Percentiles rank a stretch among this genome's conserved stretches.
phyloP scores from a whole-genome alignment of 1,284 basidiomycete genomes.

The Malassezia furfur region DNA sequence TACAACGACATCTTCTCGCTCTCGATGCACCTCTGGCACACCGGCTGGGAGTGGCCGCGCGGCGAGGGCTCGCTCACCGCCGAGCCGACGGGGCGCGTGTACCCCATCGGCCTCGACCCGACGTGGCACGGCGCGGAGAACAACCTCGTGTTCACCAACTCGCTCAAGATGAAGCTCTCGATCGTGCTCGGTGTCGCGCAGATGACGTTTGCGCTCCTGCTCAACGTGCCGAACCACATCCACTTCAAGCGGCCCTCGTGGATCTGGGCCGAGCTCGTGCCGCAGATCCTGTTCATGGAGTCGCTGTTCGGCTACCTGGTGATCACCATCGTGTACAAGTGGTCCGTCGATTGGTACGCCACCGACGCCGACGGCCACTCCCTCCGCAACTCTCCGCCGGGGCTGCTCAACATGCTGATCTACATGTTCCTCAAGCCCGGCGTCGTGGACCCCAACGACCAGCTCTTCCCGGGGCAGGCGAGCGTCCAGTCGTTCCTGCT shows the following conservation, averaged over 20 bases:
- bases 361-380: constrained; percentile 53
- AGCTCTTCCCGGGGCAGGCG: constrained; percentile 80
- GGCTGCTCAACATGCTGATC: constrained; percentile 57
- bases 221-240: constrained; percentile 89
- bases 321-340: constrained; percentile 92
- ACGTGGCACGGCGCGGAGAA: constrained; percentile 93
- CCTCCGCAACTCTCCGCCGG: constrained; percentile 60
- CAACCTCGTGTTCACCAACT: constrained; percentile 85
- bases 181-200: constrained; percentile 93
- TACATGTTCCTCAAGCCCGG: constrained; percentile 48
- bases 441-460: constrained; percentile 57
- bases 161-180: constrained; percentile 99
- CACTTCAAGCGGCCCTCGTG: constrained; percentile 77
- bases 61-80: constrained; percentile 32
- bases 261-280: constrained; percentile 88
- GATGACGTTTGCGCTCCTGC: constrained; percentile 94
- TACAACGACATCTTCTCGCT: constrained; percentile 99
- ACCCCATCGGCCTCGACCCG: constrained; percentile 90
- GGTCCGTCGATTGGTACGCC: constrained; percentile 81
- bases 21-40: constrained; percentile 74
- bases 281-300: constrained; percentile 92
- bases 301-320: constrained; percentile 96
- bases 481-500: constrained; percentile 73
- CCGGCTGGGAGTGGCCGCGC: constrained; percentile 75
- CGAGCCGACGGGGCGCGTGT: constrained; percentile 56